Percentiles rank a stretch among this genome's conserved stretches.
Evolutionary conservation across 2,329 filamentous ascomycete genomes (phyloP).

Genomic region (Calonectria pauciramosa): DNA sequence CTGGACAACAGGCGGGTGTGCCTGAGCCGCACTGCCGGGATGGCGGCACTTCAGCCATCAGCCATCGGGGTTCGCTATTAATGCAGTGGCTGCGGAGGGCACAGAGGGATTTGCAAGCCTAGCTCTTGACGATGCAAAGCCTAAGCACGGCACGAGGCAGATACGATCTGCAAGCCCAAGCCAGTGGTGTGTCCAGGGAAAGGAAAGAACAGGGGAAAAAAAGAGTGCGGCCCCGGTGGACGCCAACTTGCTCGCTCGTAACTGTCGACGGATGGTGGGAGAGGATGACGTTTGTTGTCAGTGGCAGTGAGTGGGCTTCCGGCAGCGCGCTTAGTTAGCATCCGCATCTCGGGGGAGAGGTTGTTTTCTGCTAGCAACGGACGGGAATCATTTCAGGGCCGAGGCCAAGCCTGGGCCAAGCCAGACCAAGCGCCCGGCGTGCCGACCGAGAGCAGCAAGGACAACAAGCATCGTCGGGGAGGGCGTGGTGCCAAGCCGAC

Average conservation of each 20-base stretch:
- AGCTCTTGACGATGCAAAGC: background rate
- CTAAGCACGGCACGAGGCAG: background rate
- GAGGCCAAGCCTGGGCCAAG: conserved; percentile 26
- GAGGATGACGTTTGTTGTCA: background rate
- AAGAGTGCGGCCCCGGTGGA: background rate
- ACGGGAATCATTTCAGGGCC: conserved; percentile 7
- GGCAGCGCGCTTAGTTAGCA: background rate
- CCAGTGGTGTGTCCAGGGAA: background rate
- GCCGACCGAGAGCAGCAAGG: background rate
- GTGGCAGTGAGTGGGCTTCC: background rate
- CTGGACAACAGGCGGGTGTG: background rate
- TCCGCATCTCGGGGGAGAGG: background rate
- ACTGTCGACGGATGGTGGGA: background rate
- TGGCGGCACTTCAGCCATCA: conserved; percentile 10
- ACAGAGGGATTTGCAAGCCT: background rate
- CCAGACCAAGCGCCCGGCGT: conserved; percentile 10
- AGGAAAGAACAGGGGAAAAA: background rate
- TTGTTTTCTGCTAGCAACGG: background rate
- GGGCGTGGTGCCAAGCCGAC: conserved; percentile 10
- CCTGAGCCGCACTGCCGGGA: conserved; percentile 19
- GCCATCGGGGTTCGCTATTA: conserved; percentile 3
- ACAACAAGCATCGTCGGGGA: background rate
- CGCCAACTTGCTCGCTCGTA: background rate
- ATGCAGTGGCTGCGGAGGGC: conserved; percentile 5
- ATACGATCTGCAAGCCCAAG: background rate